Base-by-base conservation (phyloP, 1,139 yeast species). In the Sugiyamaella novakii region DNA sequence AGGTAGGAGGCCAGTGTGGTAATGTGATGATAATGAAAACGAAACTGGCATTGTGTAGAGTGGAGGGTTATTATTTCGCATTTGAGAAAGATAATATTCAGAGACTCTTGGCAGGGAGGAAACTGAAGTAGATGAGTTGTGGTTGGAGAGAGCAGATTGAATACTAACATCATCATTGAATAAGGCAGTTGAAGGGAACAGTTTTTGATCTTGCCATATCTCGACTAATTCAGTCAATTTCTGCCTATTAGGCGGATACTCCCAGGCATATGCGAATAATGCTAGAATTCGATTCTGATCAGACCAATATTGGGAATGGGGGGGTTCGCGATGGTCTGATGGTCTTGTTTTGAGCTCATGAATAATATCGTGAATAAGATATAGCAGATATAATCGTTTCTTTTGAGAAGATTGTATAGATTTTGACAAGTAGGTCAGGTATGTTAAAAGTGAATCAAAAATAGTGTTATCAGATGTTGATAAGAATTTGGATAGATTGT, bases 181-280 rank as follows among this genome's bases (percentile, higher is more conserved):
- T 5, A 38, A 8, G 12, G 15, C 38, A 10, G 29, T 30, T 3
- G 37, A 22, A 4, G 33, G 11, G 12, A 47, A 34, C 25, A 49
- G 17, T 5, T 44, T 15, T 12, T 39, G 51, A 19, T 22, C 25
- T 42, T 22, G 17, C 61, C 61, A 58, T 5, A 58, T 36, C 11
- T 30, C 29, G 6, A 54, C 34, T 43, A 58, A 36, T 15, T 50
- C 52, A 15, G 34, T 39, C 21, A 58, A 41, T 14, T 44, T 39
- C 11, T 11, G 34, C 17, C 49, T 27, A 17, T 34, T 40, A 18
- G 43, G 43, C 14, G 25, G 31, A 22, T 30, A 31, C 11, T 25
- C 43, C 45, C 47, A 55, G 10, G 54, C 54, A 11, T 24, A 29
- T 22, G 50, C 46, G 19, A 49, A 42, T 12, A 49, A 27, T 29